A percentile compares a stretch with the other conserved stretches of the same genome.
These are phyloP conservation scores for Abrus pulchellus DNA, from an alignment of 306 rosid genomes.

Conservation along the genomic window DNA sequence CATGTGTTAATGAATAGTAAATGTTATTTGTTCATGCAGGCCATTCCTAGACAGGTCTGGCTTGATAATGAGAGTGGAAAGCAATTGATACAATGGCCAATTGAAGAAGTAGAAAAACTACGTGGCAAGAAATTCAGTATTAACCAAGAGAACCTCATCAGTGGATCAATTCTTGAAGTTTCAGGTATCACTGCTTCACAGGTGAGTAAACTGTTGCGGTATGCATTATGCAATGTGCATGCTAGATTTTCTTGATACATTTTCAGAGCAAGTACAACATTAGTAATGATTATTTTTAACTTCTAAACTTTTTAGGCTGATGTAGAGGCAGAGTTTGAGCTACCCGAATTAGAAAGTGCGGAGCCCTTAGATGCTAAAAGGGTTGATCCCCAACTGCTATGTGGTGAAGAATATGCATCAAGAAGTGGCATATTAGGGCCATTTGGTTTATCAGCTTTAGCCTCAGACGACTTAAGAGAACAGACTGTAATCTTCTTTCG, in stretches of 20 bases:
- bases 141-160: constrained; percentile 40
- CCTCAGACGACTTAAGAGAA: constrained; percentile 59
- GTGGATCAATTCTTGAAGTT: constrained; percentile 57
- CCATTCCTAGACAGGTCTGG: constrained; percentile 66
- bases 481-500: constrained; percentile 64
- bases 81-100: constrained; percentile 66
- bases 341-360: constrained; percentile 45
- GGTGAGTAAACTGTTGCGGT: constrained; percentile 41
- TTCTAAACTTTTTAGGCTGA: constrained; percentile 55
- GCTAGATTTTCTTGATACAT: background rate
- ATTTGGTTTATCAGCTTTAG: constrained; percentile 64
- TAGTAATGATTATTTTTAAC: background rate
- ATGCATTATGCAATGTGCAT: too few relatives aligned
- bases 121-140: constrained; percentile 48
- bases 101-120: constrained; percentile 60
- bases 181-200: constrained; percentile 63
- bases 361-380: constrained; percentile 48
- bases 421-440: constrained; percentile 57
- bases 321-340: constrained; percentile 58
- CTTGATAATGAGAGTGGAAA: constrained; percentile 56
- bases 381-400: constrained; percentile 57
- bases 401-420: constrained; percentile 53
- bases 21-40: constrained; percentile 45
- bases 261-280: background rate
- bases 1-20: background rate